Percentiles rank a stretch among this genome's conserved stretches.
These are phyloP conservation scores for Starmerella vaccinii DNA, from an alignment of 805 yeast genomes.

Conservation along the genomic window DNA sequence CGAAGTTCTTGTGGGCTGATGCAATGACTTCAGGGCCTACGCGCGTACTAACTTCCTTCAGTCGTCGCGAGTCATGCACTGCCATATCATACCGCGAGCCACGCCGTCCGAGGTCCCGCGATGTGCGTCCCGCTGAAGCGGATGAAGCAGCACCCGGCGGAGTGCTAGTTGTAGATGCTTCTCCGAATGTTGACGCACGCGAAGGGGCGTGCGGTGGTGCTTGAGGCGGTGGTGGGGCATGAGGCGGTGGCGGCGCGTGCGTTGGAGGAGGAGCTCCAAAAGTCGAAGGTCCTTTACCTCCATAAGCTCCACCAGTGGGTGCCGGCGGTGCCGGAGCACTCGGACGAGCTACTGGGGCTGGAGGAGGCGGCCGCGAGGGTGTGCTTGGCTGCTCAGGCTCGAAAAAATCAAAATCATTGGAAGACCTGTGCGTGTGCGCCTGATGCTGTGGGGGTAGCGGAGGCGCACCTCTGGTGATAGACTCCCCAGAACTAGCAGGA, in stretches of 20 bases:
- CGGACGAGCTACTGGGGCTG: constrained; percentile 5
- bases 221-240: neutral
- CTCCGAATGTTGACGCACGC: neutral
- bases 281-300: constrained; percentile 17
- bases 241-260: neutral
- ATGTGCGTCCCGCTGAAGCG: neutral
- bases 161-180: constrained; percentile 14
- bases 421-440: constrained; percentile 2
- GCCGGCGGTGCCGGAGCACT: constrained; percentile 13
- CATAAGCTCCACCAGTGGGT: constrained; percentile 13
- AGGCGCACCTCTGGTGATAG: neutral
- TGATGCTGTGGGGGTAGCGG: constrained; percentile 5
- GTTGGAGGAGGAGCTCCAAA: neutral
- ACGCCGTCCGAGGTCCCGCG: constrained; percentile 29
- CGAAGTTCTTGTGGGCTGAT: constrained; percentile 26
- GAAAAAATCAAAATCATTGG: neutral
- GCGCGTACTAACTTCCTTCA: constrained; percentile 41
- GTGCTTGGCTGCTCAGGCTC: neutral
- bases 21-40: constrained; percentile 45
- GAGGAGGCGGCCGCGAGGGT: neutral
- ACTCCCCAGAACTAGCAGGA: constrained; percentile 2
- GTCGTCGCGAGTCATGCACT: constrained; percentile 30
- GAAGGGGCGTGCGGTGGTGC: neutral
- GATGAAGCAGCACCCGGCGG: constrained; percentile 27
- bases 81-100: neutral